A percentile compares a stretch with the other conserved stretches of the same genome.
These are phyloP conservation scores for Gaillardinia entomophila DNA, from an alignment of 805 yeast genomes.

Conservation along the genomic window DNA sequence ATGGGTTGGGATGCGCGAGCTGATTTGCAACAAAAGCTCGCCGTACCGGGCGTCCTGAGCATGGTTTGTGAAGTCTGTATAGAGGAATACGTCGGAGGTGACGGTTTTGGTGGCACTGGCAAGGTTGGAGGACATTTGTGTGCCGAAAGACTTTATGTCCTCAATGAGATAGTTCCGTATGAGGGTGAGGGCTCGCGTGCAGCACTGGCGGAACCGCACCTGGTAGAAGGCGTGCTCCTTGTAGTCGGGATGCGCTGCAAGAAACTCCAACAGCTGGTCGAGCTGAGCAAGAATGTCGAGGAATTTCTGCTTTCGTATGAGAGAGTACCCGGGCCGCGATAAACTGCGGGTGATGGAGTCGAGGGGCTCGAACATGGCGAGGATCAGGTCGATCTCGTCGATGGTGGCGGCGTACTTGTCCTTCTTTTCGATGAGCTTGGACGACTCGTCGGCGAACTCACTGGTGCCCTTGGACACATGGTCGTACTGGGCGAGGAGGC, in stretches of 20 bases:
- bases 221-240: constrained; percentile 66
- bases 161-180: constrained; percentile 59
- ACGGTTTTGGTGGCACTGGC: constrained; percentile 15
- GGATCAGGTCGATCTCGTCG: constrained; percentile 39
- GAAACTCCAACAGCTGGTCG: constrained; percentile 63
- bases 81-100: constrained; percentile 58
- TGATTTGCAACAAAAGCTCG: constrained; percentile 29
- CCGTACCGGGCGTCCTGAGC: constrained; percentile 18
- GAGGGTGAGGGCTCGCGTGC: constrained; percentile 73
- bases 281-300: constrained; percentile 52
- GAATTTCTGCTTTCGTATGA: constrained; percentile 47
- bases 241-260: constrained; percentile 44
- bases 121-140: neutral
- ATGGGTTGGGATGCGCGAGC: constrained; percentile 30
- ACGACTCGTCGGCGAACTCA: constrained; percentile 57
- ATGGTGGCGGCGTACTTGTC: constrained; percentile 35
- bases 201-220: constrained; percentile 73
- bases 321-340: constrained; percentile 59
- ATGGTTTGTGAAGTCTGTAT: constrained; percentile 46
- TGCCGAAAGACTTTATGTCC: constrained; percentile 23
- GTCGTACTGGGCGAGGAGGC: constrained; percentile 47
- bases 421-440: constrained; percentile 43
- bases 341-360: constrained; percentile 65
- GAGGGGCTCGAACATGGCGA: constrained; percentile 62
- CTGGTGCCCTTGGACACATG: constrained; percentile 57